A percentile compares a stretch with the other conserved stretches of the same genome.
These are phyloP conservation scores for Fusarium sp. DNA, from an alignment of 2,329 filamentous ascomycete species.

Conservation along the genomic window DNA sequence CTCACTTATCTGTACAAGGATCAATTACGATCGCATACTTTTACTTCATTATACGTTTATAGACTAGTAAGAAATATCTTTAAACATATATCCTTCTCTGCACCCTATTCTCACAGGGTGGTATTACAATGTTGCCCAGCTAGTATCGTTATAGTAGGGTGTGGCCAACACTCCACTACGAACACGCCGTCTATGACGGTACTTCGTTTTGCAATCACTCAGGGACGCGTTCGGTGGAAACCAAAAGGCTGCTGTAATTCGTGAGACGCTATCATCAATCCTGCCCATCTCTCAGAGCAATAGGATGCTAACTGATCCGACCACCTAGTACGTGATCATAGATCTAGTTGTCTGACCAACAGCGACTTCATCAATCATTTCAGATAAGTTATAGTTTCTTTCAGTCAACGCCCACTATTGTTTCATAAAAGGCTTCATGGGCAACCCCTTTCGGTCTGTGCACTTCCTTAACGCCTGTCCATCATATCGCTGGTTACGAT, in stretches of 20 bases:
- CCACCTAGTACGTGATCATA: constrained; percentile 14
- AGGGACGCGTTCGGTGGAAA: constrained; percentile 5
- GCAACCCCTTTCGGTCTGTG: constrained; percentile 1
- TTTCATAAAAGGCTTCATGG: not conserved
- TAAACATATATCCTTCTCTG: no score
- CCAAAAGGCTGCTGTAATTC: constrained; percentile 20
- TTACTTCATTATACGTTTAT: no score
- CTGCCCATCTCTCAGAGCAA: constrained; percentile 36
- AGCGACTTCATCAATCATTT: constrained; percentile 26
- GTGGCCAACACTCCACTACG: no score
- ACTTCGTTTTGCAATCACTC: no score
- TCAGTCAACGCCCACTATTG: constrained; percentile 8
- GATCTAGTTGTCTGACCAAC: constrained; percentile 1
- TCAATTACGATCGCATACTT: no score
- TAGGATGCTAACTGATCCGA: constrained; percentile 7
- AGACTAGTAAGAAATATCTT: no score
- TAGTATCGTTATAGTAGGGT: no score
- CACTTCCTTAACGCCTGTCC: constrained; percentile 20
- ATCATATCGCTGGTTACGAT: constrained; percentile 1
- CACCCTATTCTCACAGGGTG: no score
- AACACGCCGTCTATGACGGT: no score
- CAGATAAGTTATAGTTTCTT: constrained; percentile 17
- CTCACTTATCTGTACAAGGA: no score
- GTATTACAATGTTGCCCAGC: no score
- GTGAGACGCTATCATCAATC: constrained; percentile 33